A percentile compares a stretch with the other conserved stretches of the same genome.
phyloP scores from a whole-genome alignment of 441 rosid genomes.

The Pelargonium australe region DNA sequence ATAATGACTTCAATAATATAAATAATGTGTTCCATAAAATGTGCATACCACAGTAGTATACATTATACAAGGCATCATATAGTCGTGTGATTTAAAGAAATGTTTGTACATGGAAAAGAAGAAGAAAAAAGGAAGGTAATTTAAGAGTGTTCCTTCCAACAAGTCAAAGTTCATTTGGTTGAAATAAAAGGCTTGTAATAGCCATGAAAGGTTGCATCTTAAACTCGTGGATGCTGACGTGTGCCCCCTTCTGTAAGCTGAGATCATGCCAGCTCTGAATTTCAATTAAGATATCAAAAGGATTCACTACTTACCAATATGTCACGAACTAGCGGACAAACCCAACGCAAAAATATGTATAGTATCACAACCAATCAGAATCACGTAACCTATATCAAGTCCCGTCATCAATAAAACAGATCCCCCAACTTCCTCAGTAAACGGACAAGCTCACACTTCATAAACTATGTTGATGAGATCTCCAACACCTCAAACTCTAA shows the following conservation, averaged over 20 bases:
- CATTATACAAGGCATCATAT: not conserved
- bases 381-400: not conserved
- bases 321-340: too few species aligned
- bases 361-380: not conserved
- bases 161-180: not conserved
- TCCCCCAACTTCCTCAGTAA: too few species aligned
- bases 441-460: too few species aligned
- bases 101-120: not conserved
- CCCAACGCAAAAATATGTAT: not conserved
- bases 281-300: not conserved
- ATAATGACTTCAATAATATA: not conserved
- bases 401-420: too few species aligned
- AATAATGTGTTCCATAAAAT: not conserved
- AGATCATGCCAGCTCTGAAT: not conserved
- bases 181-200: not conserved
- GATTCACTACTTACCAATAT: too few species aligned
- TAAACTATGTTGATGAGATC: too few species aligned
- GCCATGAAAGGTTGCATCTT: not conserved
- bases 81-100: not conserved
- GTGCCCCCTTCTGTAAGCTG: not conserved
- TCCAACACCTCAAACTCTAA: too few species aligned
- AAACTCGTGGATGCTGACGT: not conserved
- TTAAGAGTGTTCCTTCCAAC: not conserved
- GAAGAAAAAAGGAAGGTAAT: not conserved
- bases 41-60: not conserved